These are phyloP conservation scores for Halenospora varia DNA, from an alignment of 495 filamentous ascomycete species.

Conservation along the genomic window DNA sequence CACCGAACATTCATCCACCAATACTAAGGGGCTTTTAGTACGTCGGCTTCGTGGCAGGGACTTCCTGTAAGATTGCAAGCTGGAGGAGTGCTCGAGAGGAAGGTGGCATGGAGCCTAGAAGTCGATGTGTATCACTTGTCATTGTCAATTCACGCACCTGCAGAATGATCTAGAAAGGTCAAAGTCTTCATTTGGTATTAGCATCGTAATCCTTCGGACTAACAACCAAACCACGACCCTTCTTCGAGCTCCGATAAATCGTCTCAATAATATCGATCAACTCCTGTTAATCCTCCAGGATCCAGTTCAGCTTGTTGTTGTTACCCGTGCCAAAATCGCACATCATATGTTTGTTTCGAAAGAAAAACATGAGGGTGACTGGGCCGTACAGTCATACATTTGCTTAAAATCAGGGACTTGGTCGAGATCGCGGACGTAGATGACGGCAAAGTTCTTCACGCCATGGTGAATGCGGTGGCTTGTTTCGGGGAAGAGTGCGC, in stretches of 20 bases:
- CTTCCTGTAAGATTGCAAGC: too few species aligned
- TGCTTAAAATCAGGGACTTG: slow-evolving; percentile 95
- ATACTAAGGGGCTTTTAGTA: too few species aligned
- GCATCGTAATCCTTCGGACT: slow-evolving; percentile 96
- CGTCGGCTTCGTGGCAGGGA: too few species aligned
- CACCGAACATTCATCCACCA: too few species aligned
- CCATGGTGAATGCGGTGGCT: neutral
- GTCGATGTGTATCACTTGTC: too few species aligned
- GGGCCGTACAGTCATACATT: slow-evolving; percentile 74
- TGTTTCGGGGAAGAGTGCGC: neutral
- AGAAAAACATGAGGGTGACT: slow-evolving; percentile 78
- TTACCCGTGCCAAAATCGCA: slow-evolving; percentile 97
- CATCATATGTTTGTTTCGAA: slow-evolving; percentile 99
- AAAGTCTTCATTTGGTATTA: too few species aligned
- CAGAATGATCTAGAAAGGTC: too few species aligned
- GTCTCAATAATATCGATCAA: slow-evolving; percentile 98
- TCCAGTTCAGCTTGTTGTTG: slow-evolving; percentile 98
- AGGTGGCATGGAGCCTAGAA: too few species aligned
- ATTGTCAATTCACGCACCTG: too few species aligned
- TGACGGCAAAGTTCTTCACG: slow-evolving; percentile 88
- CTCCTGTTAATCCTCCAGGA: slow-evolving; percentile 97
- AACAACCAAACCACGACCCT: slow-evolving; percentile 91
- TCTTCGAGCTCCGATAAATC: slow-evolving; percentile 95
- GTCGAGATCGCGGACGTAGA: slow-evolving; percentile 96
- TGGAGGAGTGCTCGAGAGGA: too few species aligned